These are phyloP conservation scores for Penicillium turbatum DNA, from an alignment of 495 filamentous ascomycete genomes.

Conservation along the genomic window DNA sequence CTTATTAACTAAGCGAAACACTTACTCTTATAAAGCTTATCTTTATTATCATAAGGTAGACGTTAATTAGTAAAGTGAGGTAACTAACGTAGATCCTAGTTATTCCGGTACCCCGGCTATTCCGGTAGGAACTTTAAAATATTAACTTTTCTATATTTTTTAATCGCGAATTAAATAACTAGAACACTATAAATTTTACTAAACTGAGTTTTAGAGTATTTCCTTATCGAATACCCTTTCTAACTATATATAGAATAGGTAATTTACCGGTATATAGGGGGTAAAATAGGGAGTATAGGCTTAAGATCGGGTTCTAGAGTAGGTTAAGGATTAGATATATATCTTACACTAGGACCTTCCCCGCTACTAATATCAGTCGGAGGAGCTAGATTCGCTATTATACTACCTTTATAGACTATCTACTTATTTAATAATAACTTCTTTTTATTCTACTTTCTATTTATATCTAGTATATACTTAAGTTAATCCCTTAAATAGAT, in stretches of 20 bases:
- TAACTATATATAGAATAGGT: slow-evolving; percentile 1
- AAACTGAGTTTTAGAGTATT: too few relatives aligned
- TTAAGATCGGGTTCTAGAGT: background rate
- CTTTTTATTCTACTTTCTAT: background rate
- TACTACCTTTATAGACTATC: background rate
- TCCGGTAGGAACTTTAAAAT: too few relatives aligned
- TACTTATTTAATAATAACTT: background rate
- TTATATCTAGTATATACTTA: background rate
- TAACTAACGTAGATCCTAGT: too few relatives aligned
- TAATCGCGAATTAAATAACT: too few relatives aligned
- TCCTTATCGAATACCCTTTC: too few relatives aligned
- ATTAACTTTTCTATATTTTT: too few relatives aligned
- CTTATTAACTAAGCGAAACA: too few relatives aligned
- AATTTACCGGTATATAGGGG: slow-evolving; percentile 1
- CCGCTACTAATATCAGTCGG: background rate
- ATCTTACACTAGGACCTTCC: background rate
- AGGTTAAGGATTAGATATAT: slow-evolving; percentile 4
- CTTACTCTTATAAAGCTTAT: too few relatives aligned
- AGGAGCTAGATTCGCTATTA: background rate
- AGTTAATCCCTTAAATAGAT: background rate
- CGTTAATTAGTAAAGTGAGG: too few relatives aligned
- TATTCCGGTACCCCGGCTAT: too few relatives aligned
- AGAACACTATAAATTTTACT: too few relatives aligned
- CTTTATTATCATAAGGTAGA: too few relatives aligned
- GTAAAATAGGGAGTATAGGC: slow-evolving; percentile 3